A percentile compares a stretch with the other conserved stretches of the same genome.
Evolutionary conservation across 306 rosid genomes (phyloP).

Genomic region (Malus orientalis): DNA sequence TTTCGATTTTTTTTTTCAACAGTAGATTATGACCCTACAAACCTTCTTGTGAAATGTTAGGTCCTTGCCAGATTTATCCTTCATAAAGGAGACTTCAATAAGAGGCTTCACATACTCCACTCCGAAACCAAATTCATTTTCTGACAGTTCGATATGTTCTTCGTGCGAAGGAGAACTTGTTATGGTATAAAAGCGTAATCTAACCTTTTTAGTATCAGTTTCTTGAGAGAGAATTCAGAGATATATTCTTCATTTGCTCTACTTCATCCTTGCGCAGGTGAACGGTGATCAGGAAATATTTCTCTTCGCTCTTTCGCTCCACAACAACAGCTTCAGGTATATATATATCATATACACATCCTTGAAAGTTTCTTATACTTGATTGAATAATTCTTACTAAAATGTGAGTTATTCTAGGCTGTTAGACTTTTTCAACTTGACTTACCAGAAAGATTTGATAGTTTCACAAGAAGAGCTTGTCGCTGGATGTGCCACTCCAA

Average conservation of each 20-base stretch:
- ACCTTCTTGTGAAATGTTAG: slow-evolving; percentile 26
- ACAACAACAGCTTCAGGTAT: slow-evolving; percentile 60
- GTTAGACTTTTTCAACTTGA: slow-evolving; percentile 43
- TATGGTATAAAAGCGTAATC: slow-evolving; percentile 40
- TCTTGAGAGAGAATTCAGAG: background rate
- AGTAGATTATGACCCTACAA: background rate
- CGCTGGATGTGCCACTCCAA: slow-evolving; percentile 20
- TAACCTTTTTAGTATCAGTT: background rate
- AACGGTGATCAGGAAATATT: slow-evolving; percentile 71
- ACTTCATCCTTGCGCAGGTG: slow-evolving; percentile 37
- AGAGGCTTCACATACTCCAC: slow-evolving; percentile 64
- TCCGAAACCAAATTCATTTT: slow-evolving; percentile 43
- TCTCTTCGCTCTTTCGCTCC: slow-evolving; percentile 47
- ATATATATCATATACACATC: background rate
- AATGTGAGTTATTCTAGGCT: slow-evolving; percentile 35
- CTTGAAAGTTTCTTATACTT: background rate
- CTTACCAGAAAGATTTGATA: slow-evolving; percentile 47
- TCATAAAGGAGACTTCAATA: slow-evolving; percentile 47
- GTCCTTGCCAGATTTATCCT: slow-evolving; percentile 72
- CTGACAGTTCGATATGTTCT: slow-evolving; percentile 50
- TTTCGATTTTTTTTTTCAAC: no score
- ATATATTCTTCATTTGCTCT: background rate
- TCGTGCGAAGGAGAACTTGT: slow-evolving; percentile 68
- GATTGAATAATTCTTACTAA: background rate
- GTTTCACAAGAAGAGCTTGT: slow-evolving; percentile 35